Base-by-base conservation (phyloP, 2,329 filamentous ascomycete species). In the Graphilbum sp. region DNA sequence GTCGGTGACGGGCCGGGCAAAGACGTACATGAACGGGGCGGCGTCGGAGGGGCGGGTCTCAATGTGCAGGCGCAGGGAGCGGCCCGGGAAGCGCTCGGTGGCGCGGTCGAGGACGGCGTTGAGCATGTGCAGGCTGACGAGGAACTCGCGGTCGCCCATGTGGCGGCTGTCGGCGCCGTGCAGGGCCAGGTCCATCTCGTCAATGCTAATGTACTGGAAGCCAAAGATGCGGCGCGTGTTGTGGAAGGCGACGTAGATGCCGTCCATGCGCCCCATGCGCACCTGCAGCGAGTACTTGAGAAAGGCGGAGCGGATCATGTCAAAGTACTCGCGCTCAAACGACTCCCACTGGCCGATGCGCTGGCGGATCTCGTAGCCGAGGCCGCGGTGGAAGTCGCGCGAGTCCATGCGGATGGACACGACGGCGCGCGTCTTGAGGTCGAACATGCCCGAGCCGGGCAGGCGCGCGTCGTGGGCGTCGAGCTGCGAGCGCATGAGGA, bases 241-340 rank as follows among this genome's bases (percentile, higher is more conserved):
- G 63, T 98, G 90, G 54, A 77, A 98, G 3, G 90, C 90, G 18
- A 96, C 82, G 52, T 96, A 98, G 36, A 96, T 95, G 38, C 90
- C 90, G 53, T 98, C 88, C 92, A 98, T 98, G 36, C 87, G 77
- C 16, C 92, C 90, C 74, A 98, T 92, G 33, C 90, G 82, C 21
- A 88, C 92, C 58, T 98, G 90, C 23, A 98, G 66, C 10, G 87
- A 94, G 56, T 98, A 98, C 53, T 98, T 98, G 39, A 98, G 64
- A 60, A 98, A 88, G 0, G 88, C 90, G 1, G 87, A 74, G 38
- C 92, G 73, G 42, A 93, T 88, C 86, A 98, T 92, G 56, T 98
- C 90, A 54, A 79, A 93, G 55, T 90, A 95, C 52, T 98, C 92
- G 41, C 87, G 76, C 59, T 98, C 90, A 54, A 79, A 98, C 0